These are phyloP conservation scores for Cryptococcus hybrid DNA, from an alignment of 1,284 basidiomycete species.

Conservation along the genomic window DNA sequence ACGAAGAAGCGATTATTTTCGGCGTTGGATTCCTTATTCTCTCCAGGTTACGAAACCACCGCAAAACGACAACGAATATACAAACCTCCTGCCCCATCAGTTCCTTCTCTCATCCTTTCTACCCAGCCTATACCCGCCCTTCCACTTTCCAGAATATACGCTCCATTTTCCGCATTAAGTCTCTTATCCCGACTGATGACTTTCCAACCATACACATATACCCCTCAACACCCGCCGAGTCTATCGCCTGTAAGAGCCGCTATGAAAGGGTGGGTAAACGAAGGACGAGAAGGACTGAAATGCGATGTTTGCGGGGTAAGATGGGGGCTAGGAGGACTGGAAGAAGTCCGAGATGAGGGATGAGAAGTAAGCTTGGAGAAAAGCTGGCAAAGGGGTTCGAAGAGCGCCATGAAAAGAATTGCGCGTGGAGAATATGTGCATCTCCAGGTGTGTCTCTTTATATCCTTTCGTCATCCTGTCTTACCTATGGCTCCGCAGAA, in stretches of 20 bases:
- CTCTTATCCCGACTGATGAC: slow-evolving; percentile 36
- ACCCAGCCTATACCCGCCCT: slow-evolving; percentile 22
- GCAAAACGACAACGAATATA: slow-evolving; percentile 18
- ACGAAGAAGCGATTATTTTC: slow-evolving; percentile 21
- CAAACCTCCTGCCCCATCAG: not conserved
- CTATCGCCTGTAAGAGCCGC: slow-evolving; percentile 22
- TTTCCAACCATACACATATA: slow-evolving; percentile 19
- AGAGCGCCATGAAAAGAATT: slow-evolving; percentile 21
- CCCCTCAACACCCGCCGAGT: slow-evolving; percentile 7
- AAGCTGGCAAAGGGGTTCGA: slow-evolving; percentile 17
- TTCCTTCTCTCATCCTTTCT: slow-evolving; percentile 17
- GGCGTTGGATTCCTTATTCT: slow-evolving; percentile 17
- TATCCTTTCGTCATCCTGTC: not conserved
- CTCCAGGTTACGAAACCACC: not conserved
- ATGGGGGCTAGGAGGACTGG: slow-evolving; percentile 15
- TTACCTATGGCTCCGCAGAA: slow-evolving; percentile 6
- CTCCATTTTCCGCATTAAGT: slow-evolving; percentile 35
- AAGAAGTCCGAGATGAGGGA: slow-evolving; percentile 20
- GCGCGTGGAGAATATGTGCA: slow-evolving; percentile 26
- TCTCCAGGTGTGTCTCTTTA: slow-evolving; percentile 19
- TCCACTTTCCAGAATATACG: slow-evolving; percentile 17
- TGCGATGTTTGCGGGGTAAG: slow-evolving; percentile 21
- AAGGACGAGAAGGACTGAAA: slow-evolving; percentile 13
- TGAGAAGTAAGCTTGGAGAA: slow-evolving; percentile 26
- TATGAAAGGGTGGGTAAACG: slow-evolving; percentile 31